Base-by-base conservation (phyloP, 139 green algal species). In the Micractinium sp. region DNA sequence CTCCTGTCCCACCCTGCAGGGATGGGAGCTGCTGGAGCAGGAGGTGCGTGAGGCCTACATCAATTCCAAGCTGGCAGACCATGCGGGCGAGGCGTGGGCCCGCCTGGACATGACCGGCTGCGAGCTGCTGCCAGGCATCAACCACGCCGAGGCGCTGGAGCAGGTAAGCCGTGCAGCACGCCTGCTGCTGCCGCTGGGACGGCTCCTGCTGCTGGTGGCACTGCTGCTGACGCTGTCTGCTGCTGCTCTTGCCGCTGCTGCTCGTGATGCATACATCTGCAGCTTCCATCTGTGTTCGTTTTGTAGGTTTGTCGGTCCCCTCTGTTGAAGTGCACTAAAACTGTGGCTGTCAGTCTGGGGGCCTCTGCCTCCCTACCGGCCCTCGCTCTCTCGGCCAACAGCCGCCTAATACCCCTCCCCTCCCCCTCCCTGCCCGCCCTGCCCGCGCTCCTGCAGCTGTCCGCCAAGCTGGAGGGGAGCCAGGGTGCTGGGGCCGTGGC, bases 61-160 rank as follows among this genome's bases (percentile, higher is more conserved):
- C 63, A 27, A 25, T 12, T 71, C 63, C 20, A 25, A 71, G 63
- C 63, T 25, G 20, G 63, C 91, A 25, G 77, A 86, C 25, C 38
- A 66, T 14, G 61, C 33, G 38, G 91, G 91, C 7, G 82, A 93
- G n/a, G 1, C 63, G 14, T 94, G 91, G 91, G 91, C 91, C 25
- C 53, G 60, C 5, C 73, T 94, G 0, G 87, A 94, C 75, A 36
- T 90, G 36, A 76, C 83, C 20, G 91, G 90, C 78, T 84, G 78
- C 18, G 78, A 84, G 47, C 69, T 93, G 66, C 53, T 75, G 18
- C 38, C 91, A 4, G 89, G 67, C 12, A 27, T 39, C 3, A 63
- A n/a, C 39, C 67, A 81, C 60, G 88, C 29, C 0, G 78, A 39
- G 87, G 39, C 41, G 89, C 75, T 56, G 56, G 63, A 60, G n/a